Evolutionary conservation across 108 stramenopile genomes (phyloP).

Genomic region (Nitzschia sp.): DNA sequence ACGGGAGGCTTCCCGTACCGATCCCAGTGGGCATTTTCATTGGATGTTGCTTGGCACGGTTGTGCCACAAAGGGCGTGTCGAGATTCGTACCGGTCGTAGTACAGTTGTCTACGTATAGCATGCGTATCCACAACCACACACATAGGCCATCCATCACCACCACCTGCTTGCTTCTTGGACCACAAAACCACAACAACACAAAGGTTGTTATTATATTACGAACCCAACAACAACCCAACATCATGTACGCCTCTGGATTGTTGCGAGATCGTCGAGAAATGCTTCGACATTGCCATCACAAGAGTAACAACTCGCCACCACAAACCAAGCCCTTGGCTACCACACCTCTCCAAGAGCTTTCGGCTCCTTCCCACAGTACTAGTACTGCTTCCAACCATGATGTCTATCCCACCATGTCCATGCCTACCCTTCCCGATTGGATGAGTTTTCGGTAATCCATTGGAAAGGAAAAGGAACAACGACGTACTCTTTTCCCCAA

Average conservation of each 20-base stretch:
- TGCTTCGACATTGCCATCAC: conserved; percentile 25
- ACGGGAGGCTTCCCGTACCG: no score
- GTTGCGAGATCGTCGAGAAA: conserved; percentile 6
- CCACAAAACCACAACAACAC: background rate
- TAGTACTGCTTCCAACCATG: background rate
- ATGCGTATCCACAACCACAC: background rate
- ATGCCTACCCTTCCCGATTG: no score
- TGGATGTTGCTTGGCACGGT: no score
- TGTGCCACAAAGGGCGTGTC: background rate
- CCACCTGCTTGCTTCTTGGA: background rate
- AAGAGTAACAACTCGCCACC: conserved; percentile 5
- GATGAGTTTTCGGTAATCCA: no score
- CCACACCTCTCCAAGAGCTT: background rate
- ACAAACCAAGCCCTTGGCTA: background rate
- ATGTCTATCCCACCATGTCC: background rate
- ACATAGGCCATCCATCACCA: background rate
- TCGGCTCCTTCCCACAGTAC: background rate
- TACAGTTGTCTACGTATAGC: background rate
- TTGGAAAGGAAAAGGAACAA: no score
- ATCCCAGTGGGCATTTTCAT: no score
- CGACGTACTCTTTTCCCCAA: no score
- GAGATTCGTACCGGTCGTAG: background rate
- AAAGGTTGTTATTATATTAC: background rate
- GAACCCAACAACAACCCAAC: background rate
- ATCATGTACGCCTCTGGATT: conserved; percentile 25